Evolutionary conservation across 345 rosid genomes (phyloP), one percentile per base, ranked within the genome.

Genomic region (Boechera stricta): DNA sequence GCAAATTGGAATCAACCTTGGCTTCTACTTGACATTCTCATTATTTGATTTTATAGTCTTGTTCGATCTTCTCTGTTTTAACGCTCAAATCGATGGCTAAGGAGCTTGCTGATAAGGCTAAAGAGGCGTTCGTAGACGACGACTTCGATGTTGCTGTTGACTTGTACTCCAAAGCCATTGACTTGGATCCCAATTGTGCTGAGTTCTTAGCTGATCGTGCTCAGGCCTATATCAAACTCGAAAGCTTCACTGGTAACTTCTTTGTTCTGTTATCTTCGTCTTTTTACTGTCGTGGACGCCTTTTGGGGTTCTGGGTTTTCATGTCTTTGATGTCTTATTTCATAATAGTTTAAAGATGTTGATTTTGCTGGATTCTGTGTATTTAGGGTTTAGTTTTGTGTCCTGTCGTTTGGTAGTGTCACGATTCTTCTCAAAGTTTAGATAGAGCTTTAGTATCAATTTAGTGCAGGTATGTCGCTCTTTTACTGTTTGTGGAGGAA

Each of bases 171-270:
- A 86, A 90, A 77, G 99, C 96, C 73, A 86, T 96, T 79, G 63
- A 64, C 11, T 80, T 89, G 54, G 77, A 77, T 86, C 93, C 99
- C 67, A 80, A 69, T 12, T 79, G 75, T 71, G 85, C 98, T 1
- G 98, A 88, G 29, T 87, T 90, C 64, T 87, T 74, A 75, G 93
- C 91, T 3, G 94, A 96, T 82, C 96, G 98, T 28, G 95, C 99
- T 67, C 99, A 96, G 77, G 95, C 96, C 78, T 84, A 86, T 72
- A 82, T 89, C 83, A 96, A 96, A 71, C 91, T 90, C 88, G 5
- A n/a, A 11, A 83, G 73, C 74, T 77, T 91, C 75, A 80, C 98
- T 4, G 98, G 99, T 93, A 72, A 44, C 36, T 76, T 61, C 31
- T 52, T 61, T 2, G 0, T 48, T 48, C 67, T 57, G 10, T 49